Evolutionary conservation across 2,329 filamentous ascomycete genomes (phyloP).

Genomic region (Apiospora kogelbergensis): DNA sequence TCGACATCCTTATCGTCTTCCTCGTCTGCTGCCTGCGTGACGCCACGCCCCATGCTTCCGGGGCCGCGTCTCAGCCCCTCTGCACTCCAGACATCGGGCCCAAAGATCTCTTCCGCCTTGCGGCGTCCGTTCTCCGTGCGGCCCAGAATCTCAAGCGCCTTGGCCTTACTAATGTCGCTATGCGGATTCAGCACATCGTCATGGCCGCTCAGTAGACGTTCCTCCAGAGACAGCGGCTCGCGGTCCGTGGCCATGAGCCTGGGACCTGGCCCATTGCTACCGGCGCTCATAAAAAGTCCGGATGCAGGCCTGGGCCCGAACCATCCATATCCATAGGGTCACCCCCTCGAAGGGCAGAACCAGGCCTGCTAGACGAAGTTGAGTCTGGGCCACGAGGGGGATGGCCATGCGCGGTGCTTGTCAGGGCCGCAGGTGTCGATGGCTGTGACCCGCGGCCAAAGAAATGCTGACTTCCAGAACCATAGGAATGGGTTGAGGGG

Average conservation of each 20-base stretch:
- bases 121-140: constrained; percentile 51
- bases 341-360: constrained; percentile 29
- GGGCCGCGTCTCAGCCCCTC: constrained; percentile 22
- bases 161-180: constrained; percentile 46
- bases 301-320: constrained; percentile 35
- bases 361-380: constrained; percentile 32
- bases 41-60: constrained; percentile 23
- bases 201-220: constrained; percentile 48
- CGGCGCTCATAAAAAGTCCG: constrained; percentile 41
- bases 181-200: constrained; percentile 46
- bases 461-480: constrained; percentile 31
- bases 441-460: constrained; percentile 37
- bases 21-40: constrained; percentile 28
- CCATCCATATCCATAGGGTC: constrained; percentile 42
- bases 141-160: constrained; percentile 52
- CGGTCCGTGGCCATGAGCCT: constrained; percentile 41
- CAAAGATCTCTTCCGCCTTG: constrained; percentile 52
- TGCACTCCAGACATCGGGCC: constrained; percentile 46
- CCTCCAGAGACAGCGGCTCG: constrained; percentile 44
- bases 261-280: constrained; percentile 37
- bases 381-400: constrained; percentile 34
- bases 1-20: constrained; percentile 50
- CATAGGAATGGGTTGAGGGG: constrained; percentile 34
- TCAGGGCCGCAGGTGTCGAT: constrained; percentile 34
- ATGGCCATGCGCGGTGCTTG: constrained; percentile 33